These are phyloP conservation scores for Didymella lethalis DNA, from an alignment of 2,329 filamentous ascomycete genomes.

Conservation along the genomic window DNA sequence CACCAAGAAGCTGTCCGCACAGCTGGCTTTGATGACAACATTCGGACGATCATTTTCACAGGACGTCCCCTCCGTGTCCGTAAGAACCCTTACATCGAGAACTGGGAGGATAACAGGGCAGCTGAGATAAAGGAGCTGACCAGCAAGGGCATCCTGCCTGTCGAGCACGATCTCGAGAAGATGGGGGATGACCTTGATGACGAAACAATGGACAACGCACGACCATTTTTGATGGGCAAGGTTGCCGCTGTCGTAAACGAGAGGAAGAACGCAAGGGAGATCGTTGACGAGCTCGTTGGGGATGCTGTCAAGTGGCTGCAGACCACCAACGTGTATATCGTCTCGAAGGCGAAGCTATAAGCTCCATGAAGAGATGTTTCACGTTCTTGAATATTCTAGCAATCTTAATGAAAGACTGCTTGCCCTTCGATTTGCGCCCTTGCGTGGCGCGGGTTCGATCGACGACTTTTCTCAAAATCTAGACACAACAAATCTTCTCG, in stretches of 20 bases:
- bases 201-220: constrained; percentile 88
- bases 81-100: constrained; percentile 89
- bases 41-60: constrained; percentile 98
- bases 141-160: constrained; percentile 86
- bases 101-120: constrained; percentile 94
- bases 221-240: constrained; percentile 96
- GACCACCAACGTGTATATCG: constrained; percentile 69
- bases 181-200: constrained; percentile 72
- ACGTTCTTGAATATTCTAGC: not conserved
- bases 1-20: constrained; percentile 97
- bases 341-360: constrained; percentile 50
- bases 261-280: constrained; percentile 86
- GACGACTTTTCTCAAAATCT: no score
- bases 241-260: constrained; percentile 93
- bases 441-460: no score
- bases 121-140: constrained; percentile 93
- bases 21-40: constrained; percentile 90
- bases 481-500: no score
- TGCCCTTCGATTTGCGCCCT: no score
- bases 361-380: not conserved
- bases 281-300: constrained; percentile 91
- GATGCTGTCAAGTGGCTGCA: constrained; percentile 78
- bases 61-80: constrained; percentile 92
- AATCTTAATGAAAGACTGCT: not conserved
- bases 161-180: constrained; percentile 92